A percentile compares a stretch with the other conserved stretches of the same genome.
These are phyloP conservation scores for Cladophialophora exuberans DNA, from an alignment of 2,329 filamentous ascomycete species.

Conservation along the genomic window DNA sequence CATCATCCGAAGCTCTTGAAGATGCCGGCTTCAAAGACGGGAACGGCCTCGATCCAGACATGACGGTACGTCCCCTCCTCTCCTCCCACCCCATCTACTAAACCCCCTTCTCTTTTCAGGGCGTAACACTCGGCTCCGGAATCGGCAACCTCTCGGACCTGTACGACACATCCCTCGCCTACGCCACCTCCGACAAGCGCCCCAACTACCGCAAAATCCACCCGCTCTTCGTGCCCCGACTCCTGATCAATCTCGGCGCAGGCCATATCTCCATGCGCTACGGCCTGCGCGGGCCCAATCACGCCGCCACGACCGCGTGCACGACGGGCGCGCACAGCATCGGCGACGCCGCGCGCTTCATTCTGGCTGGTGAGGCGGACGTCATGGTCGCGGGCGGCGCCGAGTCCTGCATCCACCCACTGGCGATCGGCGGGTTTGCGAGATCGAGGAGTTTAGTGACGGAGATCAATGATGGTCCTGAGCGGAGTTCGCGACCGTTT, in stretches of 20 bases:
- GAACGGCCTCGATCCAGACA: constrained; percentile 65
- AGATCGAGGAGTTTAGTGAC: constrained; percentile 84
- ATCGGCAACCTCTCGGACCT: constrained; percentile 94
- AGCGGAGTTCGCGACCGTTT: constrained; percentile 80
- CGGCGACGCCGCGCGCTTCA: constrained; percentile 90
- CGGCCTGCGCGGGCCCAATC: constrained; percentile 80
- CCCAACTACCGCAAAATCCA: constrained; percentile 79
- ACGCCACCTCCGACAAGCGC: constrained; percentile 47
- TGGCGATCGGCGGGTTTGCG: constrained; percentile 90
- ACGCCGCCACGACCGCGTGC: constrained; percentile 90
- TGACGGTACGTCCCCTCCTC: constrained; percentile 69
- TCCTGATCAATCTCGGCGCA: constrained; percentile 92
- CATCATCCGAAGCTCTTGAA: constrained; percentile 79
- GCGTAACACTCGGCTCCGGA: constrained; percentile 90
- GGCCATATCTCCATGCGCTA: constrained; percentile 94
- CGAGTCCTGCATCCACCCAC: constrained; percentile 92
- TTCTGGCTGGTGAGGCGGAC: constrained; percentile 86
- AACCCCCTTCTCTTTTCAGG: no score
- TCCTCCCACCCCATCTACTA: no score
- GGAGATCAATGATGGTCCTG: constrained; percentile 72
- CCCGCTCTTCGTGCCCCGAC: constrained; percentile 87
- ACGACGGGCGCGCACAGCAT: constrained; percentile 95
- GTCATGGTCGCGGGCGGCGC: constrained; percentile 96
- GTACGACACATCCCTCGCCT: constrained; percentile 79
- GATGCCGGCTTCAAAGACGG: constrained; percentile 78